These are phyloP conservation scores for Diaporthe batatas DNA, from an alignment of 2,329 filamentous ascomycete species.

Conservation along the genomic window DNA sequence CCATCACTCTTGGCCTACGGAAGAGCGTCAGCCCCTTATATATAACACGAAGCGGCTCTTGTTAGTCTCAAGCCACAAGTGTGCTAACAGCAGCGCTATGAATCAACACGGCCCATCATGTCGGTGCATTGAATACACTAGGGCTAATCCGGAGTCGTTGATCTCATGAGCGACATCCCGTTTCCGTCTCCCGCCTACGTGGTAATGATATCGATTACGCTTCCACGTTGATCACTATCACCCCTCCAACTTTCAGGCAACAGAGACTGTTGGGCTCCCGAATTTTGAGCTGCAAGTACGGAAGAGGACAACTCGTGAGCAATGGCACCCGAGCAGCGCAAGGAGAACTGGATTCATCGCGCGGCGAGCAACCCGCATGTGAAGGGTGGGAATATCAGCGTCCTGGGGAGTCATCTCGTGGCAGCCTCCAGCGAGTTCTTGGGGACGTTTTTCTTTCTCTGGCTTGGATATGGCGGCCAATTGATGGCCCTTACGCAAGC, in stretches of 20 bases:
- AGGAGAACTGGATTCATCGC: slow-evolving; percentile 7
- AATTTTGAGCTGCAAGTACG: not conserved
- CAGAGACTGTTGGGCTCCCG: not conserved
- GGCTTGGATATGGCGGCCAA: slow-evolving; percentile 10
- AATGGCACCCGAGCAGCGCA: not conserved
- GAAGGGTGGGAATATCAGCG: not conserved
- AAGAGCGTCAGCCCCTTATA: not conserved
- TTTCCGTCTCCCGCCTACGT: not conserved
- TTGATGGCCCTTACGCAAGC: slow-evolving; percentile 7
- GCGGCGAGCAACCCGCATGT: not conserved
- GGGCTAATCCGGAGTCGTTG: slow-evolving; percentile 17
- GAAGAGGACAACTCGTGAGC: not conserved
- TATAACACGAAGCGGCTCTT: not conserved
- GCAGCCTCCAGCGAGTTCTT: slow-evolving; percentile 3
- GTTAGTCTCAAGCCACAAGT: not conserved
- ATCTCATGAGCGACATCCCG: not conserved
- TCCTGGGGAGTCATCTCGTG: not conserved
- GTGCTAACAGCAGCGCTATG: slow-evolving; percentile 1
- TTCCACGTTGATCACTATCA: not conserved
- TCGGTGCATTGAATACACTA: not conserved
- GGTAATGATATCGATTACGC: not conserved
- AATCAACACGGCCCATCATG: not conserved
- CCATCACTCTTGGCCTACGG: not conserved
- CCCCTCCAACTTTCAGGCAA: too few relatives aligned
- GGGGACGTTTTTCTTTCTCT: slow-evolving; percentile 9